Evolutionary conservation across 192 early-diverging fungal species (phyloP), one percentile per base, ranked within the genome.

Genomic region (Podila minutissima): DNA sequence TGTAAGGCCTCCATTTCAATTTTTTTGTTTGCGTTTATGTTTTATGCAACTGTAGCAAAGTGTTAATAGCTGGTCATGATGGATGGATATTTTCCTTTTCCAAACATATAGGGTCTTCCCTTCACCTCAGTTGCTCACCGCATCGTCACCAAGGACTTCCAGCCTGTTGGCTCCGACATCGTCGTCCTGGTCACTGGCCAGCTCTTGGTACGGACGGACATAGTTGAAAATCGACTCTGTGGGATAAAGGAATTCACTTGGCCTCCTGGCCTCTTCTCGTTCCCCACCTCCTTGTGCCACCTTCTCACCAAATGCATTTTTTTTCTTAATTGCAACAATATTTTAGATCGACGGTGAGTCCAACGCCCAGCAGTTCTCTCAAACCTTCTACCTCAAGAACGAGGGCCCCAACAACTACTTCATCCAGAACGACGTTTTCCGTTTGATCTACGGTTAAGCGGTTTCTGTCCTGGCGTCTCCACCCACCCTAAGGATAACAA

Each of bases 181-280:
- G 37, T 99, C 37, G 93, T 99, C 49, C 69, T 77, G 29, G 96
- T 99, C 20, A 96, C 95, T 38, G 97, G 97, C 64, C 93, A 94
- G 82, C 88, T 99, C 24, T 79, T 94, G 83, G 93, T 94, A 88
- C 32, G 82, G 71, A 29, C 7, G 10, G 5, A 13, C 35, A 37
- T 10, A 7, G 35, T 37, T 37, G 29, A 29, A 29, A 29, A 29
- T 29, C 29, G 29, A 29, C 29, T 29, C 29, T 29, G 29, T 29
- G 29, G 29, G 29, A 29, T 29, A 29, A 29, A 29, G 29, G 29
- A 29, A 29, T 29, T 29, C 29, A 29, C 29, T 29, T 29, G 3
- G 29, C 3, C 29, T 1, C 29, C 3, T 29, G 3, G 29, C 3
- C 29, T 1, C 29, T 29, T 29, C 29, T 29, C 17, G 15, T 20